Conservation (phyloP, 345 rosid genomes). For the Eucalyptus pauciflora region DNA sequence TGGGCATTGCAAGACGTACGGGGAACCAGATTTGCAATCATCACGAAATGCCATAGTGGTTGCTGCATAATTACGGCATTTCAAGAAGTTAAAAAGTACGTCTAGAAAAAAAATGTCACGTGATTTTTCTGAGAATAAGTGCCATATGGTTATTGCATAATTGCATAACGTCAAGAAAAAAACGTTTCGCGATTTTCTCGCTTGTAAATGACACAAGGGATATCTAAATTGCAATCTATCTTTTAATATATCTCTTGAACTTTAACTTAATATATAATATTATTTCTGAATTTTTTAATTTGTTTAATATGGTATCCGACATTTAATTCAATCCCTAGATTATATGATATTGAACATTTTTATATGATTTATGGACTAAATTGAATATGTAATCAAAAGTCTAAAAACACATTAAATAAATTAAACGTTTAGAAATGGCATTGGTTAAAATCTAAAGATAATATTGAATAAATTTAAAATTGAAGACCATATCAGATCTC, state of each 20-base stretch:
- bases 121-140: not conserved
- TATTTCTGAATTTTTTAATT: rapidly evolving
- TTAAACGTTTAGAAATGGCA: no score
- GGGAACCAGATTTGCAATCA: not conserved
- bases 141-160: rapidly evolving
- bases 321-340: rapidly evolving
- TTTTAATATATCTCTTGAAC: rapidly evolving
- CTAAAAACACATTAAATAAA: no score
- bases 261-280: no score
- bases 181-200: not conserved
- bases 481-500: no score
- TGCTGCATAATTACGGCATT: no score
- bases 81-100: not conserved
- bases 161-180: rapidly evolving
- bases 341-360: no score
- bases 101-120: no score
- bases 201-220: rapidly evolving
- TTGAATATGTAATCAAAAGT: rapidly evolving
- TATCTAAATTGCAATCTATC: rapidly evolving
- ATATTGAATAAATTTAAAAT: no score
- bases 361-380: rapidly evolving
- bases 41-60: not conserved
- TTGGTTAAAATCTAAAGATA: rapidly evolving
- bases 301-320: rapidly evolving
- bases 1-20: not conserved